Conservation (phyloP, 2,329 filamentous ascomycete species). For the Phaeosphaeriaceae sp. region DNA sequence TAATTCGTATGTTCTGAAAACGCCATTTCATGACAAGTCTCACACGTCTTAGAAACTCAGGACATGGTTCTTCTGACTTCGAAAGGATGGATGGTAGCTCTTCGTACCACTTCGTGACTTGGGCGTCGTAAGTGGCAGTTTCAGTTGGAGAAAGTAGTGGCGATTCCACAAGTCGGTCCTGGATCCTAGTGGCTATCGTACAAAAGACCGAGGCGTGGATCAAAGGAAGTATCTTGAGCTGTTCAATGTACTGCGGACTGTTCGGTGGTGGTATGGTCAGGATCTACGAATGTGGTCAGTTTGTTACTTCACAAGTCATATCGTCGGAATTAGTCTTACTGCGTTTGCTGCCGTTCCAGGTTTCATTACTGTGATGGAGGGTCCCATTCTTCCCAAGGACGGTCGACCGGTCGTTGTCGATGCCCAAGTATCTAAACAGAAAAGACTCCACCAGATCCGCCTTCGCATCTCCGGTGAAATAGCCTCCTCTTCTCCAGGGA, state of each 20-base stretch:
- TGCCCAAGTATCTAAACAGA: conserved; percentile 54
- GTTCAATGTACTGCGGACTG: conserved; percentile 53
- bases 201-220: conserved; percentile 82
- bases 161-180: conserved; percentile 74
- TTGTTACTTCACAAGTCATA: background rate
- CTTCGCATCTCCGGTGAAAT: conserved; percentile 50
- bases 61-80: conserved; percentile 66
- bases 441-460: conserved; percentile 55
- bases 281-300: conserved; percentile 17
- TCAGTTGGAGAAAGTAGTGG: conserved; percentile 72
- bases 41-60: conserved; percentile 72
- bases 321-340: conserved; percentile 23
- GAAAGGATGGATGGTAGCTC: conserved; percentile 64
- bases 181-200: conserved; percentile 78
- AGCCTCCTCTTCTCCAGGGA: conserved; percentile 38
- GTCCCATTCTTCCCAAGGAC: conserved; percentile 47
- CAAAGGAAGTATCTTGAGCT: conserved; percentile 72
- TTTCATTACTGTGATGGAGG: conserved; percentile 47
- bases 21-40: conserved; percentile 83
- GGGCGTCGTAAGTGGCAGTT: conserved; percentile 69
- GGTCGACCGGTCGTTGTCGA: conserved; percentile 54
- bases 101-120: conserved; percentile 76
- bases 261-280: conserved; percentile 39
- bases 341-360: conserved; percentile 43
- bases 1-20: conserved; percentile 78